Conservation (phyloP, 176 grass and related monocot species). For the Alopecurus myosuroides region DNA sequence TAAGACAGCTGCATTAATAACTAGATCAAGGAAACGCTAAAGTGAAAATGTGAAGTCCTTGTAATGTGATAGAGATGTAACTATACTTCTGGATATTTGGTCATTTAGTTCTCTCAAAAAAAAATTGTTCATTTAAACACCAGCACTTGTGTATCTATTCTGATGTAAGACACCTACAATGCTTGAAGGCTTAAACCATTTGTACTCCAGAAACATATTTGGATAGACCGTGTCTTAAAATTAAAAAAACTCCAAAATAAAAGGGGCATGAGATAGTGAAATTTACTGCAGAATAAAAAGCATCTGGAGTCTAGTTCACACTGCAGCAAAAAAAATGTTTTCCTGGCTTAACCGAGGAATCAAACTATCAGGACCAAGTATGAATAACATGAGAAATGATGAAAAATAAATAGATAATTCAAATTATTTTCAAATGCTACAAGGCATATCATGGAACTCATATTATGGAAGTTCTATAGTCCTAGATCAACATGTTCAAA, state of each 20-base stretch:
- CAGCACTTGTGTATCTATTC: not conserved
- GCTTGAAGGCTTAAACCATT: not conserved
- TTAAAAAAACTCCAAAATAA: not conserved
- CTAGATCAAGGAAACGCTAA: not conserved
- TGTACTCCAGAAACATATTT: not conserved
- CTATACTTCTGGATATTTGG: not conserved
- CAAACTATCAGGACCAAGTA: too few species aligned
- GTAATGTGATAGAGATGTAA: not conserved
- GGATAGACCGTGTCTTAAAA: not conserved
- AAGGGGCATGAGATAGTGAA: not conserved
- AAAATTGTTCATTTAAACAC: not conserved
- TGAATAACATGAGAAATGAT: too few species aligned
- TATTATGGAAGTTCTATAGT: too few species aligned
- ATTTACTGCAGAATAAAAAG: not conserved
- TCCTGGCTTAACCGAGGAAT: not conserved
- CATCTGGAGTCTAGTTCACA: not conserved
- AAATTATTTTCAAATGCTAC: too few species aligned
- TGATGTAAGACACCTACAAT: not conserved
- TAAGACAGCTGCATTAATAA: not conserved
- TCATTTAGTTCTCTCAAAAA: too few species aligned
- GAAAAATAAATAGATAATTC: too few species aligned
- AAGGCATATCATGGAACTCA: too few species aligned
- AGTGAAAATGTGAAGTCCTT: not conserved
- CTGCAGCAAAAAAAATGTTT: not conserved
- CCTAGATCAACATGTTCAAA: too few species aligned